A percentile compares a stretch with the other conserved stretches of the same genome.
Conservation (phyloP, 139 green algal genomes). For the Chlorokybus atmophyticus region DNA sequence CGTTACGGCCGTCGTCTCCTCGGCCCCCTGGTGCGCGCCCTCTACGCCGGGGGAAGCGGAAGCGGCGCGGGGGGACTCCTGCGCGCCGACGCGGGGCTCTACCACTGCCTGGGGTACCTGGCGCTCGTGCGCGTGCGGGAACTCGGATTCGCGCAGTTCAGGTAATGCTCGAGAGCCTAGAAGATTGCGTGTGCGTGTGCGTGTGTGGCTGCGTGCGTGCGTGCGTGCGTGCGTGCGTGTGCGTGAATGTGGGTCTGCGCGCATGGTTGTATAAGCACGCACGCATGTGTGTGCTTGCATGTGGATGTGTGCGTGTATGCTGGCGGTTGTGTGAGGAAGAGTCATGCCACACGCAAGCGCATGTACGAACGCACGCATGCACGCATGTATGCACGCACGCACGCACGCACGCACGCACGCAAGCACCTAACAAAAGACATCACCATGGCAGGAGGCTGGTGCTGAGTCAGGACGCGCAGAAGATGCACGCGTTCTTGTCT, state of each 20-base stretch:
- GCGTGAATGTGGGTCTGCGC: background rate
- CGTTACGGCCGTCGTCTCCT: too few relatives aligned
- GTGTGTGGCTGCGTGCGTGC: background rate
- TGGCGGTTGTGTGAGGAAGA: too few relatives aligned
- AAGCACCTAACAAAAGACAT: too few relatives aligned
- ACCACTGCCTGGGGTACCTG: constrained; percentile 15
- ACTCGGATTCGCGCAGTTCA: constrained; percentile 16
- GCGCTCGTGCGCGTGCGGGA: constrained; percentile 12
- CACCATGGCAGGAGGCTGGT: constrained; percentile 37
- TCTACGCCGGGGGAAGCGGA: too few relatives aligned
- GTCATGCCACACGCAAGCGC: too few relatives aligned
- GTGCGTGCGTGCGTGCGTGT: background rate
- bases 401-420: too few relatives aligned
- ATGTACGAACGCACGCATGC: too few relatives aligned
- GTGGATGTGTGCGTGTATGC: background rate
- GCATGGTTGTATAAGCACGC: constrained; percentile 14
- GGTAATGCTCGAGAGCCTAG: background rate
- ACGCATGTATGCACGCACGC: too few relatives aligned
- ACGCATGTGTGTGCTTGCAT: background rate
- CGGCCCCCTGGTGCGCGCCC: too few relatives aligned
- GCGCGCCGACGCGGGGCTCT: constrained; percentile 15
- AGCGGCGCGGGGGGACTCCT: background rate
- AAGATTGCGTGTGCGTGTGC: background rate
- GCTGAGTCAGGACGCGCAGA: constrained; percentile 44
- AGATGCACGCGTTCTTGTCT: constrained; percentile 52